A percentile compares a stretch with the other conserved stretches of the same genome.
phyloP scores from a whole-genome alignment of 805 yeast species.

The Starmera quercuum region DNA sequence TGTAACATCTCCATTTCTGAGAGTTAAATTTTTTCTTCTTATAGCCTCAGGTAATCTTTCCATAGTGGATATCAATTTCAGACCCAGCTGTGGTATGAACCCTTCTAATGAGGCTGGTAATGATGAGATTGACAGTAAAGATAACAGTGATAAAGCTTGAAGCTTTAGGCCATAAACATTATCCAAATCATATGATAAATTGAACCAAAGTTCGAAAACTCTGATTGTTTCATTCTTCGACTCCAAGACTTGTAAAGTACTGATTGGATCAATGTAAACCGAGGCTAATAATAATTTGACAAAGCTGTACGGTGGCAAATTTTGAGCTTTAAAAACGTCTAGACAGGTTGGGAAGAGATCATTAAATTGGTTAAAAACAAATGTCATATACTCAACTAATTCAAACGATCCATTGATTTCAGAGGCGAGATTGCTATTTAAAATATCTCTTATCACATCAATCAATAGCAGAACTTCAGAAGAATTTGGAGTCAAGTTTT shows the following conservation, averaged over 20 bases:
- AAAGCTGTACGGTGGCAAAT: conserved; percentile 34
- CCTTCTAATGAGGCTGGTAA: conserved; percentile 28
- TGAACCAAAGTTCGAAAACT: conserved; percentile 62
- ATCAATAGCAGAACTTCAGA: conserved; percentile 12
- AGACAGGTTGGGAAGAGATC: conserved; percentile 10
- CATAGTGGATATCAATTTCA: conserved; percentile 42
- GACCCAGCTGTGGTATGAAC: conserved; percentile 41
- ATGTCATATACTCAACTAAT: conserved; percentile 17
- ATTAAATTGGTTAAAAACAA: conserved; percentile 9
- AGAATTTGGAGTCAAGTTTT: conserved; percentile 9
- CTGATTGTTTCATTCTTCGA: conserved; percentile 35
- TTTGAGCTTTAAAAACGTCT: conserved; percentile 13
- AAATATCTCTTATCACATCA: conserved; percentile 9
- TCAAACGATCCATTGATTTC: conserved; percentile 30
- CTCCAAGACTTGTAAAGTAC: conserved; percentile 45
- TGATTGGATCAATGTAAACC: conserved; percentile 51
- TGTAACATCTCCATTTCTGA: conserved; percentile 36
- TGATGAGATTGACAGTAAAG: conserved; percentile 35
- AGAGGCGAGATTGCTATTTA: conserved; percentile 14
- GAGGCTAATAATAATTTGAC: conserved; percentile 57
- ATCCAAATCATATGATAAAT: conserved; percentile 36
- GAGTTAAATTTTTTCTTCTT: conserved; percentile 50
- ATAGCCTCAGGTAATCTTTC: conserved; percentile 68
- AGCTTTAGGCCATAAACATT: conserved; percentile 77
- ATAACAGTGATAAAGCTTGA: conserved; percentile 56